These are phyloP conservation scores for Saccharum hybrid DNA, from an alignment of 202 grass and related monocot species.

Conservation along the genomic window DNA sequence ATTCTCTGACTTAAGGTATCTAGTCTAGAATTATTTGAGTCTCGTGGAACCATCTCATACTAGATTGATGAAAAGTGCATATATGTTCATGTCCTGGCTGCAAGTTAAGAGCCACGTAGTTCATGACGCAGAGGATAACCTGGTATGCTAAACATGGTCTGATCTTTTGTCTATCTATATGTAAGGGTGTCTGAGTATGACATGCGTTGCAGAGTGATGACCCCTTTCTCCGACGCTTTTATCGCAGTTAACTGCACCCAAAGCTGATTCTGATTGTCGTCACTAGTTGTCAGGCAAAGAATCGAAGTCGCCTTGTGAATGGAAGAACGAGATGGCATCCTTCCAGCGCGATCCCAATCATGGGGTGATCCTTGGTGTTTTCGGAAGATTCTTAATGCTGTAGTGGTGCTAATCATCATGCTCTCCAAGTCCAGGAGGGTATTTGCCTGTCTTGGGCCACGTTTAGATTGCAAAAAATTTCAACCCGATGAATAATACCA, in stretches of 20 bases:
- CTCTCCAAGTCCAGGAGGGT: slow-evolving; percentile 1
- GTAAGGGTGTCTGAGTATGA: not conserved
- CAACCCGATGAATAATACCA: too few relatives aligned
- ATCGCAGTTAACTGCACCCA: too few relatives aligned
- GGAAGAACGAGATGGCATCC: not conserved
- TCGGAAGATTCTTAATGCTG: not conserved
- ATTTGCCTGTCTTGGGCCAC: not conserved
- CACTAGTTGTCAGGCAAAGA: not conserved
- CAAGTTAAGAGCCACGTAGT: too few relatives aligned
- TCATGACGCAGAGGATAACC: too few relatives aligned
- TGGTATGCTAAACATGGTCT: not conserved
- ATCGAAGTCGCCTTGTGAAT: not conserved
- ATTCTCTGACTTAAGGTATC: too few relatives aligned
- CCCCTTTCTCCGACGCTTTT: too few relatives aligned
- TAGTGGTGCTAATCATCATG: slow-evolving; percentile 4
- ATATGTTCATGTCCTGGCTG: too few relatives aligned
- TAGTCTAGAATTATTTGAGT: too few relatives aligned
- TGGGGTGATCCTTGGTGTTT: too few relatives aligned
- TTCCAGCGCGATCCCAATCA: slow-evolving; percentile 25
- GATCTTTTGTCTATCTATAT: not conserved
- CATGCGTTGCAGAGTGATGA: not conserved
- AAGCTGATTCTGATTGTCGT: not conserved
- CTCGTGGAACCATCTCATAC: too few relatives aligned
- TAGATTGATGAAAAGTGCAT: too few relatives aligned
- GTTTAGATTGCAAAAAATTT: too few relatives aligned